A percentile compares a stretch with the other conserved stretches of the same genome.
Conservation (phyloP, 768 basidiomycete genomes). For the Cystobasidium tubakii region DNA sequence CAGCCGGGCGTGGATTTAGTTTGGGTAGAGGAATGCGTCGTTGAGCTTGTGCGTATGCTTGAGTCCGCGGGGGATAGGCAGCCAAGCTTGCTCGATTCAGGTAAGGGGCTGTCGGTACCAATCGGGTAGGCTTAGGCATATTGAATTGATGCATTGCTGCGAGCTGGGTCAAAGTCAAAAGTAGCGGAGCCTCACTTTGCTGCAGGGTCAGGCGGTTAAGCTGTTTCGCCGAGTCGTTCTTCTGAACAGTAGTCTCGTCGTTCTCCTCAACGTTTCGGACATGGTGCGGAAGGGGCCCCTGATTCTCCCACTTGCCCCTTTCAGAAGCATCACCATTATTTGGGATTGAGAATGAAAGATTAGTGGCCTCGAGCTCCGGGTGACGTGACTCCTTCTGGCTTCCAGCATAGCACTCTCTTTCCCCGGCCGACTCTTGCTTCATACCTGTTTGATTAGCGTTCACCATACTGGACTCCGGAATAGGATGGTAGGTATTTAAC, state of each 20-base stretch:
- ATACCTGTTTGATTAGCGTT: not conserved
- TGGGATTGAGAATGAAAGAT: no score
- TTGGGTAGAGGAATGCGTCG: not conserved
- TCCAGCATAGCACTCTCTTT: no score
- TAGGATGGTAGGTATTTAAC: not conserved
- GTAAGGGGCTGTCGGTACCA: not conserved
- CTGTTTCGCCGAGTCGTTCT: no score
- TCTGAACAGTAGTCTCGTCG: no score
- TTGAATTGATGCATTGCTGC: not conserved
- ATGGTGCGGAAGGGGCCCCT: no score
- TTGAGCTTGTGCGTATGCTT: not conserved
- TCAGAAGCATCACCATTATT: no score
- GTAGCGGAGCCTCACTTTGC: not conserved
- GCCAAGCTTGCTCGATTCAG: not conserved
- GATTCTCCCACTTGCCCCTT: no score
- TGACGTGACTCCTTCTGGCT: no score
- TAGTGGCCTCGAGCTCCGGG: no score
- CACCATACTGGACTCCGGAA: not conserved
- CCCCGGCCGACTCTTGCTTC: not conserved
- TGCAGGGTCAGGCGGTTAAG: not conserved
- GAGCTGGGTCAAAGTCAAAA: not conserved
- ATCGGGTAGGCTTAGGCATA: not conserved
- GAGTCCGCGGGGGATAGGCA: not conserved
- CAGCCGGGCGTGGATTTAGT: not conserved
- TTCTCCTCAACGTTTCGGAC: no score